Evolutionary conservation across 345 rosid genomes (phyloP).

Genomic region (Carallia pectinifolia): DNA sequence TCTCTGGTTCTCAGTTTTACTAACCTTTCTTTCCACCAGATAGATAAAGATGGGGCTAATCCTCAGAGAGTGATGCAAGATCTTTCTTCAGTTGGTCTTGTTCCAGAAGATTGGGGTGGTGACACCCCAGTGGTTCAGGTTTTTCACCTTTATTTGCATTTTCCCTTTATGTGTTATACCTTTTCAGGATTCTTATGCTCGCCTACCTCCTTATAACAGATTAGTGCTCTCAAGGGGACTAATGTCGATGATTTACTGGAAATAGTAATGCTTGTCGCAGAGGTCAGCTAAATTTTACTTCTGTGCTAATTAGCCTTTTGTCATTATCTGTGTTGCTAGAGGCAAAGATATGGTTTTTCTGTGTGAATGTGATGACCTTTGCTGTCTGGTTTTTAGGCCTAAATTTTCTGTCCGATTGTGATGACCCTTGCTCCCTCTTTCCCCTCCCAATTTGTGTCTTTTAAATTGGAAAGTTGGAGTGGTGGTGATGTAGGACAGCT

Average conservation of each 20-base stretch:
- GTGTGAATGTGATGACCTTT: neutral
- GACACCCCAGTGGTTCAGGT: slow-evolving; percentile 97
- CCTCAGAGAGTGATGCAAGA: slow-evolving; percentile 97
- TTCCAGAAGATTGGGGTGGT: slow-evolving; percentile 99
- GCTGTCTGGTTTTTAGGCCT: neutral
- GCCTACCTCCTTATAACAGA: slow-evolving; percentile 49
- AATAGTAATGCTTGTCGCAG: slow-evolving; percentile 96
- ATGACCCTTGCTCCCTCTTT: neutral
- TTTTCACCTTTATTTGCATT: slow-evolving; percentile 19
- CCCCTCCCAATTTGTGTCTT: neutral
- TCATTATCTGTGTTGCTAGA: neutral
- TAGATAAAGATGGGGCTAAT: slow-evolving; percentile 97
- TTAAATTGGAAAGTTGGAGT: too few relatives aligned
- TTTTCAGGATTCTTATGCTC: slow-evolving; percentile 24
- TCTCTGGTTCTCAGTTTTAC: slow-evolving; percentile 15
- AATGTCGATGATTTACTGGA: slow-evolving; percentile 82
- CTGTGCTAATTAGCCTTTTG: neutral
- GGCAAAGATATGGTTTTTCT: slow-evolving; percentile 2
- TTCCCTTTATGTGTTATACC: slow-evolving; percentile 22
- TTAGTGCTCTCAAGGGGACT: slow-evolving; percentile 94
- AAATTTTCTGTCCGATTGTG: neutral
- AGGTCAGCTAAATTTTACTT: slow-evolving; percentile 51
- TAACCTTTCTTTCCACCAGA: slow-evolving; percentile 43
- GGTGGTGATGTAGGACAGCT: too few relatives aligned
- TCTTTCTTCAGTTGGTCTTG: slow-evolving; percentile 90